Evolutionary conservation across 2,329 filamentous ascomycete genomes (phyloP).

Genomic region (Trematosphaeria pertusa): DNA sequence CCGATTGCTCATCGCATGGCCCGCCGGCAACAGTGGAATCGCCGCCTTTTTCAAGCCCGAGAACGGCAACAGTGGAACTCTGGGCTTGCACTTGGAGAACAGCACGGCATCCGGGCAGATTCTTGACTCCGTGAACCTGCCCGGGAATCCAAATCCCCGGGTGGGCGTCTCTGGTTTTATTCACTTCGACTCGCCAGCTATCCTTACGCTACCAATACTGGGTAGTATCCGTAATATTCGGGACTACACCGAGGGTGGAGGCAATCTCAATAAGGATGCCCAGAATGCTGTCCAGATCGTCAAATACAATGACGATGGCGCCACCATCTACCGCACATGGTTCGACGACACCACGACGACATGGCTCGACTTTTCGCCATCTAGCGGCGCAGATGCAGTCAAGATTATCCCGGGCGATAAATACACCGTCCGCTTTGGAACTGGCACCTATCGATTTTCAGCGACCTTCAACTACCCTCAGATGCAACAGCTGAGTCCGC

Average conservation of each 20-base stretch:
- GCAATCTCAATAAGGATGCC: conserved; percentile 59
- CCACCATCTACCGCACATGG: conserved; percentile 63
- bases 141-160: conserved; percentile 43
- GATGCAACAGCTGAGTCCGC: conserved; percentile 59
- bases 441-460: conserved; percentile 64
- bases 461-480: conserved; percentile 70
- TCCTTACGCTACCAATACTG: conserved; percentile 63
- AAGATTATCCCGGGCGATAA: conserved; percentile 44
- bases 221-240: conserved; percentile 69
- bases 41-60: conserved; percentile 64
- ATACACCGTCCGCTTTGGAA: conserved; percentile 55
- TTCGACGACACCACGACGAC: conserved; percentile 68
- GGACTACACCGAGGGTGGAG: conserved; percentile 67
- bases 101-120: conserved; percentile 53
- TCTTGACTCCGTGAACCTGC: conserved; percentile 52
- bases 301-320: conserved; percentile 51
- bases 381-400: conserved; percentile 38
- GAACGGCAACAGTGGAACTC: conserved; percentile 60
- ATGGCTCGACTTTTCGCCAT: conserved; percentile 55
- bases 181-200: conserved; percentile 64
- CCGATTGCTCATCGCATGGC: conserved; percentile 67
- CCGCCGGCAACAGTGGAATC: conserved; percentile 69
- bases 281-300: conserved; percentile 61
- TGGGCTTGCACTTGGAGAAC: conserved; percentile 62
- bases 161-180: conserved; percentile 63